These are phyloP conservation scores for Juglanconis sp. DNA, from an alignment of 2,329 filamentous ascomycete genomes.

Conservation along the genomic window DNA sequence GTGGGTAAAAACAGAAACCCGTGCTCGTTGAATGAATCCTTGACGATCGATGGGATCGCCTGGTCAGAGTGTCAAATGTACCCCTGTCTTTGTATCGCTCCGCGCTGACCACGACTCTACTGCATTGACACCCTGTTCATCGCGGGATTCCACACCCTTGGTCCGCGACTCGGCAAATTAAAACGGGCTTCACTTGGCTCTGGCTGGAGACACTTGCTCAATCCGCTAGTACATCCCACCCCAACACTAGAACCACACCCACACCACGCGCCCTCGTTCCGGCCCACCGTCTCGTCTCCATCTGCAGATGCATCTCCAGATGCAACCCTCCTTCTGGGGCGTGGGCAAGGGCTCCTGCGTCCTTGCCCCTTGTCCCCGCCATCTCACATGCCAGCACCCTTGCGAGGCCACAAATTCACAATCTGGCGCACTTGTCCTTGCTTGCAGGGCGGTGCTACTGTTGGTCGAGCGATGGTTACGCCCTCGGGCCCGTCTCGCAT, in stretches of 20 bases:
- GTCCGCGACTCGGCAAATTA: constrained; percentile 3
- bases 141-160: not conserved
- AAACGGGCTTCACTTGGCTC: constrained; percentile 2
- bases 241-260: constrained; percentile 7
- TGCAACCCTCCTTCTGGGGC: constrained; percentile 18
- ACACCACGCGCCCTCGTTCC: constrained; percentile 6
- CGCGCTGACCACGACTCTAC: constrained; percentile 8
- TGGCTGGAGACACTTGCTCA: constrained; percentile 5
- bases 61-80: not conserved
- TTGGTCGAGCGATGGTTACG: constrained; percentile 5
- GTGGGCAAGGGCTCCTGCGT: constrained; percentile 18
- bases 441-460: constrained; percentile 15
- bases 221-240: not conserved
- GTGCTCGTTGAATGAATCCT: constrained; percentile 9
- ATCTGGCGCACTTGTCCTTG: constrained; percentile 13
- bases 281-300: constrained; percentile 17
- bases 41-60: constrained; percentile 16
- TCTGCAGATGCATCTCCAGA: constrained; percentile 20
- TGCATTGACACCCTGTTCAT: constrained; percentile 12
- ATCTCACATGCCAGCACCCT: constrained; percentile 13
- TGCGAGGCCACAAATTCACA: constrained; percentile 9
- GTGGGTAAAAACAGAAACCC: constrained; percentile 20
- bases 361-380: constrained; percentile 15
- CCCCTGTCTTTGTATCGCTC: constrained; percentile 3
- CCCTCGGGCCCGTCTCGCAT: constrained; percentile 15